Evolutionary conservation across 768 basidiomycete species (phyloP).

Genomic region (Punctularia strigosozonata): DNA sequence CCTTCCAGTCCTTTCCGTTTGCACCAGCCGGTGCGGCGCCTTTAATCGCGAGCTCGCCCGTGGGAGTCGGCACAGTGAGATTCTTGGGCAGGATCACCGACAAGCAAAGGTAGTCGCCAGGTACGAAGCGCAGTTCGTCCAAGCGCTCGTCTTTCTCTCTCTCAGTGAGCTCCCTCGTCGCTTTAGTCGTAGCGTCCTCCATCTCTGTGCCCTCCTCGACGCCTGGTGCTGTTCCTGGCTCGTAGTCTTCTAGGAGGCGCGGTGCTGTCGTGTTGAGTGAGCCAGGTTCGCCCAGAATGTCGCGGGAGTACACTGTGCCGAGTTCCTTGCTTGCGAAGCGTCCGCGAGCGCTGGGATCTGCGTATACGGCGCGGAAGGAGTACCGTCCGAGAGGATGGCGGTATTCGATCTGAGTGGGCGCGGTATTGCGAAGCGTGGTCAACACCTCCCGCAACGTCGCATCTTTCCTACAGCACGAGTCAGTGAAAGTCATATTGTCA

Average conservation of each 20-base stretch:
- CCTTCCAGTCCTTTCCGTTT: slow-evolving; percentile 23
- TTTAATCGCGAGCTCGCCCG: slow-evolving; percentile 42
- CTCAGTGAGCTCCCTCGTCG: slow-evolving; percentile 25
- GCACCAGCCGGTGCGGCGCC: slow-evolving; percentile 23
- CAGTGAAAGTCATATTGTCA: not conserved
- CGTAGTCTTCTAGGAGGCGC: slow-evolving; percentile 44
- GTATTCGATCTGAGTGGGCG: slow-evolving; percentile 59
- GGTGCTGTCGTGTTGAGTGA: slow-evolving; percentile 43
- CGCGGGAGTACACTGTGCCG: slow-evolving; percentile 72
- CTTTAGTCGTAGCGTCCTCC: slow-evolving; percentile 10
- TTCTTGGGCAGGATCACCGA: slow-evolving; percentile 69
- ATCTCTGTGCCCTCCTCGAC: slow-evolving; percentile 5
- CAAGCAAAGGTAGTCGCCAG: slow-evolving; percentile 69
- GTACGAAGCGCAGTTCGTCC: slow-evolving; percentile 69
- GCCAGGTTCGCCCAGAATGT: slow-evolving; percentile 75
- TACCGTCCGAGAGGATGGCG: slow-evolving; percentile 76
- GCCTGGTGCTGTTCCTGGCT: slow-evolving; percentile 11
- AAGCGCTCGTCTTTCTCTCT: slow-evolving; percentile 53
- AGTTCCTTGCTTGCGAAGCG: slow-evolving; percentile 69
- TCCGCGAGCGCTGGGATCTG: slow-evolving; percentile 61
- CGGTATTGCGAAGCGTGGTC: slow-evolving; percentile 62
- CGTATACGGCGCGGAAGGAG: slow-evolving; percentile 70
- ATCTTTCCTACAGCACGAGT: slow-evolving; percentile 48
- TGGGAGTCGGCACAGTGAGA: slow-evolving; percentile 26
- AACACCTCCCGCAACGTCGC: slow-evolving; percentile 71